Base-by-base conservation (phyloP, 139 green algal genomes). In the Tetradesmus obliquus region DNA sequence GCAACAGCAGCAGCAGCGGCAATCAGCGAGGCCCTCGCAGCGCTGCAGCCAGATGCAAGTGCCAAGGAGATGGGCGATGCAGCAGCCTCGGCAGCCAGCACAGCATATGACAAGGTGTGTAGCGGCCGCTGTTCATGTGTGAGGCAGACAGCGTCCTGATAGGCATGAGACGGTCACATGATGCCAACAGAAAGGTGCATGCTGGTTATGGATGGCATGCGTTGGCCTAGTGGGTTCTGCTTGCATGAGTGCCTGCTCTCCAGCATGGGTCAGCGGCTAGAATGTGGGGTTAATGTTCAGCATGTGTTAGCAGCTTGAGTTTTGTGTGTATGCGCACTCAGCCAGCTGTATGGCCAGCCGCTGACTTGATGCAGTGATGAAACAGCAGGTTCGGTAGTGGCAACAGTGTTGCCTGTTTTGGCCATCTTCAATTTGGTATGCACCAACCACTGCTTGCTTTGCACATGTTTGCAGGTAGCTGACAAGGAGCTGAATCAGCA, bases 31-130 rank as follows among this genome's bases (percentile, higher is more conserved):
- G 94, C 95, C 0, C 88, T 97, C 12, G 89, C 90, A 3, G n/a
- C 24, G 0, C 79, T 96, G 62, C 79, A 92, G 12, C 89, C 93
- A 2, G 92, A 55, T 3, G 88, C 93, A 5, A 93, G 83, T 7
- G 88, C 89, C 1, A 66, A 76, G 1, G 79, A 97, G 91, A 94
- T 96, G 8, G 95, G 91, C 12, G 86, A 97, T 20, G 92, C 93
- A 62, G 93, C 94, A 2, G 95, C 94, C 0, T 74, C 94, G 3
- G 96, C 96, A 53, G 97, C 96, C 3, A 88, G 91, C 1, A 79
- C 54, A 0, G 96, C 96, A 8, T 97, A 97, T 88, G 96, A 98
- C 91, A 69, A 88, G 57, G 84, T 97, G 45, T 58, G 45, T 54
- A 0, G 94, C 20, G 72, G 6, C 72, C 10, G 6, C 72, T 81